phyloP scores from a whole-genome alignment of 164 flowering plant genomes.

The Amborella trichopoda region DNA sequence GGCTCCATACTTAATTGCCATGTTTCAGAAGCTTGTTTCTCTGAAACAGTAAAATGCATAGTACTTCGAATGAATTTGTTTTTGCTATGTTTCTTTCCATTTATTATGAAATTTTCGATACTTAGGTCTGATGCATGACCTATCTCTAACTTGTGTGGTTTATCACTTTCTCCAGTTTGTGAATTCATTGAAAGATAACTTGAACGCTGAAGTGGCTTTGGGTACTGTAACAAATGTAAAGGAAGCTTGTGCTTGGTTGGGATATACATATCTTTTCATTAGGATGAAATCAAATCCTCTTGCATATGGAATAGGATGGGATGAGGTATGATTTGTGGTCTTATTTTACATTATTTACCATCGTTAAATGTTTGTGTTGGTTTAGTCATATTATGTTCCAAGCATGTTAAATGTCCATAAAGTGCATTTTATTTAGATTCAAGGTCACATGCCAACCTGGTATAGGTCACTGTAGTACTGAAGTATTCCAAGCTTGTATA shows the following conservation, averaged over 20 bases:
- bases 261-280: conserved; percentile 93
- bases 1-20: no score
- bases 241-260: conserved; percentile 99
- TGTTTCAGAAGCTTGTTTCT: no score
- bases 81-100: no score
- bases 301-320: conserved; percentile 99
- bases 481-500: no score
- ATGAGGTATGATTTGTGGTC: conserved; percentile 54
- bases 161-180: conserved; percentile 65
- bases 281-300: conserved; percentile 93
- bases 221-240: conserved; percentile 99
- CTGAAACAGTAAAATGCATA: no score
- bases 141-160: neutral
- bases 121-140: neutral
- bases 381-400: neutral
- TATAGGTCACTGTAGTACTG: no score
- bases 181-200: conserved; percentile 89
- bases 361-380: neutral
- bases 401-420: no score
- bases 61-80: no score
- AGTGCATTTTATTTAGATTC: no score
- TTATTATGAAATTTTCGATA: neutral
- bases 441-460: no score
- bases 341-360: neutral
- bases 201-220: conserved; percentile 96